Conservation (phyloP, 495 filamentous ascomycete species). For the Haplographium delicatum region DNA sequence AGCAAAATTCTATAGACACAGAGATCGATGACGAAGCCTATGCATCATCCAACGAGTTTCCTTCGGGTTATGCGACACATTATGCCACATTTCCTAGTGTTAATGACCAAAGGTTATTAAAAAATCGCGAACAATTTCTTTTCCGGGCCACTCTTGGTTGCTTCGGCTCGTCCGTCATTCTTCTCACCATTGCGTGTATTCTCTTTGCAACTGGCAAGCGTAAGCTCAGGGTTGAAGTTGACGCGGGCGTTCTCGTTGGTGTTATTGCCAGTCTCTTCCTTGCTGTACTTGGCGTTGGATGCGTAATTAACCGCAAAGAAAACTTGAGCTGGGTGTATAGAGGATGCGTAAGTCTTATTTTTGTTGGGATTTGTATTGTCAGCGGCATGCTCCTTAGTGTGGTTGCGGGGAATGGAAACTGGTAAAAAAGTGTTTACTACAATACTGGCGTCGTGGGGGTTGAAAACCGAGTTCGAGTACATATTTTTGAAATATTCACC, state of each 20-base stretch:
- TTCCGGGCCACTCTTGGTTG: constrained; percentile 37
- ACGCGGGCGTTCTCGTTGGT: constrained; percentile 54
- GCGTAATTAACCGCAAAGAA: constrained; percentile 41
- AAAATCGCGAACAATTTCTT: constrained; percentile 41
- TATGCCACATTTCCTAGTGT: constrained; percentile 40
- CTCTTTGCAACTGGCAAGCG: constrained; percentile 49
- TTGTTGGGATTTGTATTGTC: constrained; percentile 41
- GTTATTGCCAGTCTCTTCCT: constrained; percentile 50
- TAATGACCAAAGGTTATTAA: constrained; percentile 32
- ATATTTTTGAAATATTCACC: no score
- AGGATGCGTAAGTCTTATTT: constrained; percentile 38
- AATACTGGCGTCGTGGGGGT: no score
- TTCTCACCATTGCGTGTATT: constrained; percentile 48
- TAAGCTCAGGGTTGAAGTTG: constrained; percentile 50
- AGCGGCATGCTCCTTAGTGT: constrained; percentile 47
- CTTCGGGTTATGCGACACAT: constrained; percentile 34
- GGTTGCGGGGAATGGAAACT: constrained; percentile 32
- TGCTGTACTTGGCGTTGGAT: constrained; percentile 47
- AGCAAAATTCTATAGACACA: constrained; percentile 12
- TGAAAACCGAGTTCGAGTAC: no score
- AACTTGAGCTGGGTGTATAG: constrained; percentile 35
- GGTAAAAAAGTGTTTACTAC: background rate
- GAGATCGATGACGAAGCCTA: constrained; percentile 22
- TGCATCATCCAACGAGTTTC: constrained; percentile 29
- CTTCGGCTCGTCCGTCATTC: constrained; percentile 42